Evolutionary conservation across 805 yeast species (phyloP).

Genomic region (Peterozyma xylosa): DNA sequence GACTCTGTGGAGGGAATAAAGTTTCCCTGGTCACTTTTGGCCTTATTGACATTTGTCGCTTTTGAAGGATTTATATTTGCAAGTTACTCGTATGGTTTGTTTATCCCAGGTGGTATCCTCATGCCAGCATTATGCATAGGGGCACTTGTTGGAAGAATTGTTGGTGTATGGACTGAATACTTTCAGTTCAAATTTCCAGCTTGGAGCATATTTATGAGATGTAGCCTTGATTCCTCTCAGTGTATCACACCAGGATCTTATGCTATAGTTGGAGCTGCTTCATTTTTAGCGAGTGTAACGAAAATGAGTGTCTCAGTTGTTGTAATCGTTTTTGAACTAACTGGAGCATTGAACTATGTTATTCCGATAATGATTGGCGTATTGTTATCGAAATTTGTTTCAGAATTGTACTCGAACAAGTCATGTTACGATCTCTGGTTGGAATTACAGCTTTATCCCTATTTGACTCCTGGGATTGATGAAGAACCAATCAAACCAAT

Average conservation of each 20-base stretch:
- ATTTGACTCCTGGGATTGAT: constrained; percentile 30
- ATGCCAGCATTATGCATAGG: constrained; percentile 61
- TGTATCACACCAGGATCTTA: constrained; percentile 83
- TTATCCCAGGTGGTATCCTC: constrained; percentile 61
- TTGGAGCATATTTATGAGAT: constrained; percentile 28
- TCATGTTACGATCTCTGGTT: constrained; percentile 65
- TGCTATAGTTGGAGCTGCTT: constrained; percentile 84
- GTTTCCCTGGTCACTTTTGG: constrained; percentile 26
- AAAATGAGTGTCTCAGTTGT: constrained; percentile 75
- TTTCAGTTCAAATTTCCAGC: constrained; percentile 32
- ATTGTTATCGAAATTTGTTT: constrained; percentile 64
- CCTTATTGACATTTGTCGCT: constrained; percentile 28
- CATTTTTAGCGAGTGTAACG: constrained; percentile 75
- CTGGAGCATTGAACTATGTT: constrained; percentile 81
- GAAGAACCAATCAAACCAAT: constrained; percentile 22
- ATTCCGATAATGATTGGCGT: constrained; percentile 84
- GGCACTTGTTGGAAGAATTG: constrained; percentile 47
- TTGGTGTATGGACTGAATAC: constrained; percentile 44
- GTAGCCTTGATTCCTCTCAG: constrained; percentile 29
- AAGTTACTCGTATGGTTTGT: constrained; percentile 61
- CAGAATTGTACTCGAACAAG: constrained; percentile 48
- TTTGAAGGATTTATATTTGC: constrained; percentile 52
- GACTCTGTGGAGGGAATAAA: constrained; percentile 18
- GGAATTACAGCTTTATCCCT: constrained; percentile 30
- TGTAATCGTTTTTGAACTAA: constrained; percentile 72